Conservation (phyloP, 139 green algal genomes). For the Marvania coccoides region DNA sequence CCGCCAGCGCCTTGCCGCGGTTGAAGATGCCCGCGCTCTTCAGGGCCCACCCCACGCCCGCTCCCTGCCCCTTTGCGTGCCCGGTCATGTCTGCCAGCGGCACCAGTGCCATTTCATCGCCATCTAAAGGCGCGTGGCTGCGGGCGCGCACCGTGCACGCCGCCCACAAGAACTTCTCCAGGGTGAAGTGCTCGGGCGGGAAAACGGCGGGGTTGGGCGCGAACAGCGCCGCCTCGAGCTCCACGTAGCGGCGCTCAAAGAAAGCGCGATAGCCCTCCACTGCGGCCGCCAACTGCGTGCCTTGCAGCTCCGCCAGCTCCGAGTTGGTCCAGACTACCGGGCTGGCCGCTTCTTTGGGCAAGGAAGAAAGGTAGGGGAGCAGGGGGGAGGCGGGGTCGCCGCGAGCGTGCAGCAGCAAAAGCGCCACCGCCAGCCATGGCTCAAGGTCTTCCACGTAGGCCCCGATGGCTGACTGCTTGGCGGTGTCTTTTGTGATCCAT, state of each 20-base stretch:
- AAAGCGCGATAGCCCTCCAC: slow-evolving; percentile 62
- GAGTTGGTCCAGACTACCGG: slow-evolving; percentile 65
- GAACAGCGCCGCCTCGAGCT: slow-evolving; percentile 48
- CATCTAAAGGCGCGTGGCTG: slow-evolving; percentile 62
- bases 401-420: slow-evolving; percentile 64
- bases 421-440: slow-evolving; percentile 66
- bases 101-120: slow-evolving; percentile 58
- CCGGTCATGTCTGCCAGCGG: slow-evolving; percentile 69
- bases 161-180: slow-evolving; percentile 62
- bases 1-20: slow-evolving; percentile 21
- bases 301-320: slow-evolving; percentile 42
- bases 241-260: slow-evolving; percentile 42
- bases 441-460: slow-evolving; percentile 28
- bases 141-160: slow-evolving; percentile 64
- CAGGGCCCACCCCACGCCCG: slow-evolving; percentile 33
- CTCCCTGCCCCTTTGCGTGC: slow-evolving; percentile 26
- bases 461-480: slow-evolving; percentile 17
- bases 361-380: slow-evolving; percentile 32
- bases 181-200: slow-evolving; percentile 39
- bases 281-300: slow-evolving; percentile 57
- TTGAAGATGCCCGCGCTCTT: slow-evolving; percentile 48
- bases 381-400: slow-evolving; percentile 18
- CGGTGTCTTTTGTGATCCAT: slow-evolving; percentile 34
- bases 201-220: slow-evolving; percentile 32
- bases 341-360: slow-evolving; percentile 34